These are phyloP conservation scores for Colletotrichum sp. DNA, from an alignment of 2,329 filamentous ascomycete genomes.

Conservation along the genomic window DNA sequence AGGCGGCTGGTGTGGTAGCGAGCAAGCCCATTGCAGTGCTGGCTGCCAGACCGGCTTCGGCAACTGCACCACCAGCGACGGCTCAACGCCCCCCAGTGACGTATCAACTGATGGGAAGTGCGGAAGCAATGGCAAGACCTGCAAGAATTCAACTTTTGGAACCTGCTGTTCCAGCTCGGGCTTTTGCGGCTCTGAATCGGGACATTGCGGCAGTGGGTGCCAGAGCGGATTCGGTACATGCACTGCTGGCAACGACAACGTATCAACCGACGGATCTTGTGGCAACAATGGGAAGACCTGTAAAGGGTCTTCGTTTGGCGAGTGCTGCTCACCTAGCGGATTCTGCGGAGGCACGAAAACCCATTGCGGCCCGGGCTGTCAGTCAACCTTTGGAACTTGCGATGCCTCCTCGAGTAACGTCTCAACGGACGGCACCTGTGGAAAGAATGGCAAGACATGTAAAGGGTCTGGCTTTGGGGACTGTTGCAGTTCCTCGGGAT, in stretches of 20 bases:
- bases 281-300: not conserved
- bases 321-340: not conserved
- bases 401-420: too few species aligned
- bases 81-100: not conserved
- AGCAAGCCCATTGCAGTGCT: not conserved
- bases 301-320: not conserved
- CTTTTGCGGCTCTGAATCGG: not conserved
- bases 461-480: too few species aligned
- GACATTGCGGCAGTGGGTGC: not conserved
- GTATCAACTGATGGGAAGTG: not conserved
- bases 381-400: not conserved
- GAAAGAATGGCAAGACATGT: too few species aligned
- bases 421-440: too few species aligned
- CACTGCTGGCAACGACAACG: not conserved
- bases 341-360: not conserved
- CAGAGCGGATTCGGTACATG: not conserved
- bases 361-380: not conserved
- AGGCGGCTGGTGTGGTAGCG: not conserved
- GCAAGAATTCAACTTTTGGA: not conserved
- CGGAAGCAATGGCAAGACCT: not conserved
- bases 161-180: not conserved
- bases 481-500: too few species aligned
- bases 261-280: not conserved
- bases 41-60: not conserved
- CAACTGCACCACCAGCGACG: not conserved